phyloP scores from a whole-genome alignment of 2,329 filamentous ascomycete genomes.

The Nothophoma quercina region DNA sequence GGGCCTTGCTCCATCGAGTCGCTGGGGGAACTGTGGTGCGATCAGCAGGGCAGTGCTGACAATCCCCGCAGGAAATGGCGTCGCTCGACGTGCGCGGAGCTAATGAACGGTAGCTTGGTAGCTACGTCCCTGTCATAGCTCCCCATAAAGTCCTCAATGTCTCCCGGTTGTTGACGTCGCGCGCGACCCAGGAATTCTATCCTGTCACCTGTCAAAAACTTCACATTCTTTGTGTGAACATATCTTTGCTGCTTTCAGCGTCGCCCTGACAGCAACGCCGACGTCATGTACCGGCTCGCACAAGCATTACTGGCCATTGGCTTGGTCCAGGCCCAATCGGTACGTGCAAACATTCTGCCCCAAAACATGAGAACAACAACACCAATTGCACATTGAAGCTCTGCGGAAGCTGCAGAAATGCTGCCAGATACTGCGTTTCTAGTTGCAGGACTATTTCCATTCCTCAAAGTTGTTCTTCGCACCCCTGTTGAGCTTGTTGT shows the following conservation, averaged over 20 bases:
- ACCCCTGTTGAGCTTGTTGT: slow-evolving; percentile 23
- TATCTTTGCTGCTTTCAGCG: slow-evolving; percentile 12
- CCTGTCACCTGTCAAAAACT: slow-evolving; percentile 20
- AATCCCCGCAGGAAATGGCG: slow-evolving; percentile 24
- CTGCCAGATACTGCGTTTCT: slow-evolving; percentile 28
- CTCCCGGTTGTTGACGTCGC: slow-evolving; percentile 22
- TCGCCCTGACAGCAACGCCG: slow-evolving; percentile 27
- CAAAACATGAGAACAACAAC: slow-evolving; percentile 19
- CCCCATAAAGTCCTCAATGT: slow-evolving; percentile 26
- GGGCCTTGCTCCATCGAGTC: slow-evolving; percentile 26
- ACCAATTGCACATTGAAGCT: slow-evolving; percentile 15
- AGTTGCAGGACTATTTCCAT: slow-evolving; percentile 41
- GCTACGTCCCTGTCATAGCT: slow-evolving; percentile 16
- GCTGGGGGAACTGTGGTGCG: slow-evolving; percentile 24
- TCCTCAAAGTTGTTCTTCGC: slow-evolving; percentile 37
- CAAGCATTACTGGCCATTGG: slow-evolving; percentile 43
- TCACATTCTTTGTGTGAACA: slow-evolving; percentile 21
- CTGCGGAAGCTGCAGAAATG: slow-evolving; percentile 38
- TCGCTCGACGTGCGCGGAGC: slow-evolving; percentile 21
- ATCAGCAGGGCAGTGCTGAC: slow-evolving; percentile 31
- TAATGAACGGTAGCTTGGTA: slow-evolving; percentile 25
- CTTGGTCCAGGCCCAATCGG: slow-evolving; percentile 40
- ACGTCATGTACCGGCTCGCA: slow-evolving; percentile 48
- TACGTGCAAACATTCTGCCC: slow-evolving; percentile 31
- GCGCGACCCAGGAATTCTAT: slow-evolving; percentile 24